These are phyloP conservation scores for Atkinsonella texensis DNA, from an alignment of 2,329 filamentous ascomycete species.

Conservation along the genomic window DNA sequence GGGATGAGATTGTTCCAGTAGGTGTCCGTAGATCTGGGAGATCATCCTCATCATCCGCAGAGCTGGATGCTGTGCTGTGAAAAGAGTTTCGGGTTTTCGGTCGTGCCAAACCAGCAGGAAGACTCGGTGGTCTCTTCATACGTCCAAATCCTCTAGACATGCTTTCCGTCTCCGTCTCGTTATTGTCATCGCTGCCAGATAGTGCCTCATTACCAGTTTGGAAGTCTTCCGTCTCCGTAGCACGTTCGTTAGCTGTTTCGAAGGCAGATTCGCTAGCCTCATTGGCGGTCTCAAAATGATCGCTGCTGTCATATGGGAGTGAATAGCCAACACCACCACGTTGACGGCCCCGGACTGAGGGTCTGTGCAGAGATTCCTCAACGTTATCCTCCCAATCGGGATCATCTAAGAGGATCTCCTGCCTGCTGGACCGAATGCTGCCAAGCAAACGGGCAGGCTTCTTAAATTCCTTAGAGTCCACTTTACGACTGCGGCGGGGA, in stretches of 20 bases:
- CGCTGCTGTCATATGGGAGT: slow-evolving; percentile 39
- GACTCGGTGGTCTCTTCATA: slow-evolving; percentile 29
- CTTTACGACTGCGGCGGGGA: slow-evolving; percentile 51
- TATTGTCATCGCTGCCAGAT: slow-evolving; percentile 63
- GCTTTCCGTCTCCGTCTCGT: slow-evolving; percentile 85
- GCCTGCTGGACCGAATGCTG: slow-evolving; percentile 57
- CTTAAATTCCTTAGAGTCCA: slow-evolving; percentile 58
- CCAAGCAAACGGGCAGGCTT: slow-evolving; percentile 72
- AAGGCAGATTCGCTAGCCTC: slow-evolving; percentile 58
- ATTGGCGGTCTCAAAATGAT: slow-evolving; percentile 71
- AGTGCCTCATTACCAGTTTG: slow-evolving; percentile 80
- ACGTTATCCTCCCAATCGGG: slow-evolving; percentile 80
- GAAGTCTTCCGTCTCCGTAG: slow-evolving; percentile 88
- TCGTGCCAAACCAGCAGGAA: slow-evolving; percentile 24
- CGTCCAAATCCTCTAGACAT: slow-evolving; percentile 31
- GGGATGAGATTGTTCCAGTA: slow-evolving; percentile 43
- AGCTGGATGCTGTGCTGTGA: slow-evolving; percentile 81
- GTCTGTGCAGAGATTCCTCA: slow-evolving; percentile 16
- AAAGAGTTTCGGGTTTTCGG: slow-evolving; percentile 54
- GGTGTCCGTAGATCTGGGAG: slow-evolving; percentile 47
- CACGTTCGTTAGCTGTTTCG: slow-evolving; percentile 63
- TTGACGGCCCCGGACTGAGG: slow-evolving; percentile 12
- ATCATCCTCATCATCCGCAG: slow-evolving; percentile 63
- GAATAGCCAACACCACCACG: slow-evolving; percentile 6
- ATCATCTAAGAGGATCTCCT: slow-evolving; percentile 70